Conservation (phyloP, 1,284 basidiomycete genomes). For the Inonotus hispidus region DNA sequence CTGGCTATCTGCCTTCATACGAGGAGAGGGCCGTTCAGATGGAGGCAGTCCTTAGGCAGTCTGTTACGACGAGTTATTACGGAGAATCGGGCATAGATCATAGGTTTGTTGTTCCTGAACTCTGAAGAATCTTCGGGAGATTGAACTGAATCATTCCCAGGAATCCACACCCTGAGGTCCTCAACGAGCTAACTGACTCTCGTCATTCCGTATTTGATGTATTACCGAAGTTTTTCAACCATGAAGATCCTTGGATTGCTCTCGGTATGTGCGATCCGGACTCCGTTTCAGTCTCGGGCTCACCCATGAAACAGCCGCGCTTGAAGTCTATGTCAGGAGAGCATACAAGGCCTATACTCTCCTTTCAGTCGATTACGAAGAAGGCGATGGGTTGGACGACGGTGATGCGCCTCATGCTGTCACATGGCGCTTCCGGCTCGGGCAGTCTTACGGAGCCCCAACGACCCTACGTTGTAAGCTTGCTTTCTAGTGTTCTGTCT, state of each 20-base stretch:
- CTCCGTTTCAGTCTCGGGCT: slow-evolving; percentile 7
- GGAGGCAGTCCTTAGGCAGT: slow-evolving; percentile 87
- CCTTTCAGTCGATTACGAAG: slow-evolving; percentile 90
- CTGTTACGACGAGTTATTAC: slow-evolving; percentile 84
- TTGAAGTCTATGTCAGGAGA: slow-evolving; percentile 94
- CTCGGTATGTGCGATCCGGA: slow-evolving; percentile 52
- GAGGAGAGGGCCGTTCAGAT: slow-evolving; percentile 93
- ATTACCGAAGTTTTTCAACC: slow-evolving; percentile 91
- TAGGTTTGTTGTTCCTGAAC: slow-evolving; percentile 34
- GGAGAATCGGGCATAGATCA: slow-evolving; percentile 74
- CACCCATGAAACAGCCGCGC: slow-evolving; percentile 57
- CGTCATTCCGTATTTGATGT: slow-evolving; percentile 98
- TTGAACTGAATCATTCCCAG: slow-evolving; percentile 30
- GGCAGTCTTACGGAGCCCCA: slow-evolving; percentile 78
- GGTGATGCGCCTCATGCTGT: slow-evolving; percentile 76
- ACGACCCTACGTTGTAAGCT: slow-evolving; percentile 55
- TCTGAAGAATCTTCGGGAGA: background rate
- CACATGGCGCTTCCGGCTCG: slow-evolving; percentile 93
- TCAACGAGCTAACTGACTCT: slow-evolving; percentile 94
- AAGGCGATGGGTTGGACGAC: slow-evolving; percentile 75
- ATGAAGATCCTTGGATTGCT: slow-evolving; percentile 78
- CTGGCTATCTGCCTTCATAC: slow-evolving; percentile 94
- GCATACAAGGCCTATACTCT: slow-evolving; percentile 95
- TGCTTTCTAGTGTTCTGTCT: slow-evolving; percentile 4
- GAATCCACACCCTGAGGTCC: slow-evolving; percentile 77